phyloP scores from a whole-genome alignment of 2,329 filamentous ascomycete species.

The Fusarium sp. region DNA sequence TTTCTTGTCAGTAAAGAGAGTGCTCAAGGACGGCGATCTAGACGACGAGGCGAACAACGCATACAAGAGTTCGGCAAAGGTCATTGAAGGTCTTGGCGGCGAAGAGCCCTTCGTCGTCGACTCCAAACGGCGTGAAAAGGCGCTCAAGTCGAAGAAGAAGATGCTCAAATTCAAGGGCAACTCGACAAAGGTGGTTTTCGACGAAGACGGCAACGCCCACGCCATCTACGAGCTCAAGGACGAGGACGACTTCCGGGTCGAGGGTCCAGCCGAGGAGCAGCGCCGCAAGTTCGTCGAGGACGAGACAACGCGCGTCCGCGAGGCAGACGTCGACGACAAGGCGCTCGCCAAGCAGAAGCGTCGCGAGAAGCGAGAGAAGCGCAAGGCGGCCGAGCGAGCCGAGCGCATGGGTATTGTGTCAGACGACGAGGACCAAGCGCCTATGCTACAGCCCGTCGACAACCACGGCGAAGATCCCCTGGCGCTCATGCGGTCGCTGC shows the following conservation, averaged over 20 bases:
- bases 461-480: constrained; percentile 53
- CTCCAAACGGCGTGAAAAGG: constrained; percentile 93
- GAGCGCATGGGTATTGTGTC: constrained; percentile 49
- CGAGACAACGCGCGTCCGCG: constrained; percentile 76
- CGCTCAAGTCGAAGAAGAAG: constrained; percentile 95
- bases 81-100: constrained; percentile 74
- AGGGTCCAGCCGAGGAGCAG: constrained; percentile 81
- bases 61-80: constrained; percentile 60
- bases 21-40: constrained; percentile 77
- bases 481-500: constrained; percentile 67
- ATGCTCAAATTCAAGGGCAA: constrained; percentile 90
- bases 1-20: constrained; percentile 89
- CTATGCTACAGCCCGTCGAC: constrained; percentile 50
- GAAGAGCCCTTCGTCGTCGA: constrained; percentile 84
- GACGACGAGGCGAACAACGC: constrained; percentile 61
- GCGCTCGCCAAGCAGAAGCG: constrained; percentile 80
- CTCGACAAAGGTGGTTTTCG: constrained; percentile 86
- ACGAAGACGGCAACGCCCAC: constrained; percentile 89
- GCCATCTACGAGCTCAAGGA: constrained; percentile 88
- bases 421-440: constrained; percentile 42
- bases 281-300: constrained; percentile 80
- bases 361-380: constrained; percentile 78
- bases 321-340: constrained; percentile 87
- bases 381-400: constrained; percentile 71
- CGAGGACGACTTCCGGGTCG: constrained; percentile 80